Base-by-base conservation (phyloP, 1,284 basidiomycete genomes). In the Agroathelia rolfsii region DNA sequence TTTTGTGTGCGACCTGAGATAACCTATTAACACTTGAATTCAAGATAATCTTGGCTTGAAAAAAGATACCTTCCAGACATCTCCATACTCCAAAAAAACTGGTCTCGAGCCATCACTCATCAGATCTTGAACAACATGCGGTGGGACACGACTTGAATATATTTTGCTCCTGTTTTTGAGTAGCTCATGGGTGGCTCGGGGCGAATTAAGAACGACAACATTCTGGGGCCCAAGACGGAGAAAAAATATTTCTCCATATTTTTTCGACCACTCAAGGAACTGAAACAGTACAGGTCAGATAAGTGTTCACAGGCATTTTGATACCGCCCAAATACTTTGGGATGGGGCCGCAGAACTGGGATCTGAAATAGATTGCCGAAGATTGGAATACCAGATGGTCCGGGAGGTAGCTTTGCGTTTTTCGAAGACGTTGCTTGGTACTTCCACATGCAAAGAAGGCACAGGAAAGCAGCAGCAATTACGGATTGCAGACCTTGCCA, bases 191-290 rank as follows among this genome's bases (percentile, higher is more conserved):
- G 55, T 51, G 4, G 47, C 51, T 30, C 53, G 48, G 3, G 49
- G 42, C 7, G 51, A 52, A 39, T 55, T 58, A 18, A 60, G 43
- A 14, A 58, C 50, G 32, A 58, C 45, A 10, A 56, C 37, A 25
- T 53, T 40, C 22, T 48, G 47, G 6, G 45, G 40, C 20, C 56
- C 56, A 17, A 51, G 33, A 12, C 43, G 40, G 4, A 52, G 35
- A 26, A 43, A 44, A 32, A 41, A 51, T 9, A 54, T 45, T 15
- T 40, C 28, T 5, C 55, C 53, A 37, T 55, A 55, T 37, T 48
- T 28, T 36, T 40, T 39, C 1, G 50, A 46, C 53, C 53, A 55
- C 39, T 48, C 40, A 3, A 41, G 40, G 34, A 51, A 49, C 52
- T 52, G 24, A 4, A 20, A 22, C 6, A 15, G 12, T n/a, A 14